phyloP scores from a whole-genome alignment of 106 monocot species.

The Phalaenopsis equestris region DNA sequence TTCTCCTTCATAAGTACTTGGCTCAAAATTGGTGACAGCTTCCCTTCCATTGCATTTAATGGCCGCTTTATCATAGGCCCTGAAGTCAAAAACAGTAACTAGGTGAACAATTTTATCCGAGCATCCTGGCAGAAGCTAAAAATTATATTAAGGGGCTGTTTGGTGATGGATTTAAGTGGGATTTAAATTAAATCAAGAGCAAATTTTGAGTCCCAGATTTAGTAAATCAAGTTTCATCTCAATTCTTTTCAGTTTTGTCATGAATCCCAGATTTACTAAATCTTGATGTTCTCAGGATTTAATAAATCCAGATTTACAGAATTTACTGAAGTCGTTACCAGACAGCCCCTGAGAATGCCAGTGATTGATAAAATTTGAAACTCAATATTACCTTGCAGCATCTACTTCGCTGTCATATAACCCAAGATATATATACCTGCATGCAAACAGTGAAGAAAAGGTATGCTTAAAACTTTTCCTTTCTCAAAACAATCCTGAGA shows the following conservation, averaged over 20 bases:
- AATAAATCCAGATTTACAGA: no score
- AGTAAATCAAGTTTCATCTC: no score
- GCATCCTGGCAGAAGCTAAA: neutral
- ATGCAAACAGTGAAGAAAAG: constrained; percentile 23
- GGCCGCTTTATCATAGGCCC: constrained; percentile 89
- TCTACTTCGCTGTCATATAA: constrained; percentile 83
- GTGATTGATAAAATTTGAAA: constrained; percentile 5
- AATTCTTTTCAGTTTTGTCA: no score
- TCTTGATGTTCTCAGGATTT: no score
- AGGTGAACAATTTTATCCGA: neutral
- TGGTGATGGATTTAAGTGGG: no score
- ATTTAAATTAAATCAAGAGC: no score
- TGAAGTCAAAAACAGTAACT: constrained; percentile 16
- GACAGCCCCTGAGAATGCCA: neutral
- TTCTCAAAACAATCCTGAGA: neutral
- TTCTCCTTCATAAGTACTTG: constrained; percentile 50
- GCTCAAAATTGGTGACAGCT: constrained; percentile 86
- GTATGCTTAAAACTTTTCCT: neutral
- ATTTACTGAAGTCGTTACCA: no score
- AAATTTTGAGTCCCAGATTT: no score
- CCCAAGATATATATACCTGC: constrained; percentile 96
- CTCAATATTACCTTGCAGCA: constrained; percentile 64
- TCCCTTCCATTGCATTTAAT: constrained; percentile 83
- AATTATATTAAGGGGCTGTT: constrained; percentile 4
- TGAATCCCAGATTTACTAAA: no score